Evolutionary conservation across 1,284 basidiomycete species (phyloP).

Genomic region (Coniophora puteana): DNA sequence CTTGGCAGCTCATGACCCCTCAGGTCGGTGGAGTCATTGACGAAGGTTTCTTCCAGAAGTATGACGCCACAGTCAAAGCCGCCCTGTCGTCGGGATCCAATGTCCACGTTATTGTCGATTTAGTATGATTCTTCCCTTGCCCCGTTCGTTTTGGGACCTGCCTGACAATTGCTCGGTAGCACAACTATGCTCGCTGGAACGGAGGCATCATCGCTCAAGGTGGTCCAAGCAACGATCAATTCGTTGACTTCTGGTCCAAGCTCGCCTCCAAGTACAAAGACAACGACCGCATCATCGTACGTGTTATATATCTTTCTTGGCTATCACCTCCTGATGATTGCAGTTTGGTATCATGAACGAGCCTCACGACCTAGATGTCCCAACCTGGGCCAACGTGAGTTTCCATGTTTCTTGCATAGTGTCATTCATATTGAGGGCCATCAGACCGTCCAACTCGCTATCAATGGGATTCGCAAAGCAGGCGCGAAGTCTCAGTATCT

Average conservation of each 20-base stretch:
- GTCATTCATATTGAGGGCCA: background rate
- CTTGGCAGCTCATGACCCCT: conserved; percentile 50
- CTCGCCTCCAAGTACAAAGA: conserved; percentile 48
- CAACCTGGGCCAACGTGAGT: conserved; percentile 35
- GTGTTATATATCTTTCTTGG: conserved; percentile 6
- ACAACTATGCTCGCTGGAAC: conserved; percentile 54
- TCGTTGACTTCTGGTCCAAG: conserved; percentile 49
- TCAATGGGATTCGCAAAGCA: conserved; percentile 46
- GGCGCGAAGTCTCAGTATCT: conserved; percentile 43
- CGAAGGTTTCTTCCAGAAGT: conserved; percentile 39
- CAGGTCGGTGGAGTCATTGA: conserved; percentile 41
- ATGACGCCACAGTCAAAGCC: conserved; percentile 47
- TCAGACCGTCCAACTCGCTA: conserved; percentile 39
- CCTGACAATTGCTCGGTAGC: conserved; percentile 18
- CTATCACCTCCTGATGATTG: background rate
- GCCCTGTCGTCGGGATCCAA: conserved; percentile 35
- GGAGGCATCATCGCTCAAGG: conserved; percentile 48
- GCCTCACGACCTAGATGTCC: conserved; percentile 43
- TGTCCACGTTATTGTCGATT: conserved; percentile 51
- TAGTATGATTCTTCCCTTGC: conserved; percentile 21
- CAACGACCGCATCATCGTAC: conserved; percentile 44
- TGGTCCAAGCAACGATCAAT: conserved; percentile 50
- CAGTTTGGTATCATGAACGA: conserved; percentile 52
- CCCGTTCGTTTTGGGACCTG: background rate
- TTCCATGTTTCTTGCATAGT: background rate